These are phyloP conservation scores for Cercospora sojina DNA, from an alignment of 2,329 filamentous ascomycete species.

Conservation along the genomic window DNA sequence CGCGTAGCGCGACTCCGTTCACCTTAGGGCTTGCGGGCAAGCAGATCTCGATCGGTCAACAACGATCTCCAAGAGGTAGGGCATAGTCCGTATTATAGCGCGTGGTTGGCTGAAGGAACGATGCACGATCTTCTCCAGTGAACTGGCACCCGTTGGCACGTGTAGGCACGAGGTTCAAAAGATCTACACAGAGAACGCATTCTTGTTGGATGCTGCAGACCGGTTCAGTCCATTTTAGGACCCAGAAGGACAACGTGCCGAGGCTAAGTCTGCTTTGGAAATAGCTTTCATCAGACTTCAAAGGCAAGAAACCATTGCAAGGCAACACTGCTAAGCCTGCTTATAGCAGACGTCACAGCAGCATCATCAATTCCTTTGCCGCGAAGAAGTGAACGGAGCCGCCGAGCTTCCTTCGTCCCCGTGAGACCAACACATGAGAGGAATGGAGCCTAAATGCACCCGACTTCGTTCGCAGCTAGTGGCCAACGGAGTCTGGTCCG, in stretches of 20 bases:
- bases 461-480: not conserved
- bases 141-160: not conserved
- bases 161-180: not conserved
- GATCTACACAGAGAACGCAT: not conserved
- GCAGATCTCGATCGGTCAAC: not conserved
- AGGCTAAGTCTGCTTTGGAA: not conserved
- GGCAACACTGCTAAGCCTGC: not conserved
- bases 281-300: not conserved
- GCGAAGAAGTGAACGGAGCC: not conserved
- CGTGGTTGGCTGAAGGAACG: not conserved
- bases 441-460: not conserved
- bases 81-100: not conserved
- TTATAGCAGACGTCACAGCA: not conserved
- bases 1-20: not conserved
- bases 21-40: not conserved
- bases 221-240: not conserved
- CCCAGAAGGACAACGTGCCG: not conserved
- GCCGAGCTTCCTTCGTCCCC: not conserved
- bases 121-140: not conserved
- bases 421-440: not conserved
- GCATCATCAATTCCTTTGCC: not conserved
- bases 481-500: not conserved
- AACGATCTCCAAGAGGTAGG: not conserved
- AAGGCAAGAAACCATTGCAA: not conserved
- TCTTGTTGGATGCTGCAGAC: not conserved